Conservation (phyloP, 805 yeast genomes). For the Candida ovalis region DNA sequence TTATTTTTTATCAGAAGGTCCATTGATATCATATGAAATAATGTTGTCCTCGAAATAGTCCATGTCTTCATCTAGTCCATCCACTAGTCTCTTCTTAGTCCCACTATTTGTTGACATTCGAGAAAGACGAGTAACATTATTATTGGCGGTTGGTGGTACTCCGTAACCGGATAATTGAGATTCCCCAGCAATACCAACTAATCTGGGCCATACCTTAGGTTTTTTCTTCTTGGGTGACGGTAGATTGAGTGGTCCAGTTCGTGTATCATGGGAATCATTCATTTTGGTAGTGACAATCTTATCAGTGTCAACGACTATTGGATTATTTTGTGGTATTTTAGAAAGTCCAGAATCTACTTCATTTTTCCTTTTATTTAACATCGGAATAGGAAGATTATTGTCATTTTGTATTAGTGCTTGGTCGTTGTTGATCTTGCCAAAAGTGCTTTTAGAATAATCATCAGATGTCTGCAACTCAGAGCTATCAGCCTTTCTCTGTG, state of each 20-base stretch:
- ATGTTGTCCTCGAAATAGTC: background rate
- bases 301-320: background rate
- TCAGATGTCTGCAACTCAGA: background rate
- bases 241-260: constrained; percentile 28
- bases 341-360: background rate
- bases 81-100: background rate
- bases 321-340: too few species aligned
- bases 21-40: background rate
- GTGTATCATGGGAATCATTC: background rate
- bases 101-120: background rate
- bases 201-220: constrained; percentile 43
- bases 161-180: constrained; percentile 27
- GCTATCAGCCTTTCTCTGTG: constrained; percentile 5
- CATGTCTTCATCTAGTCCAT: constrained; percentile 5
- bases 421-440: background rate
- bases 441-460: too few species aligned
- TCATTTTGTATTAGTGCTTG: background rate
- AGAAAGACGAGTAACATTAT: background rate
- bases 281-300: background rate
- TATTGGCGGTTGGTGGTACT: background rate
- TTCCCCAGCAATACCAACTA: constrained; percentile 40
- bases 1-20: background rate
- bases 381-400: too few species aligned
- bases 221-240: constrained; percentile 53
- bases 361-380: background rate